Conservation (phyloP, 163 green algal genomes). For the Scenedesmus sp. region DNA sequence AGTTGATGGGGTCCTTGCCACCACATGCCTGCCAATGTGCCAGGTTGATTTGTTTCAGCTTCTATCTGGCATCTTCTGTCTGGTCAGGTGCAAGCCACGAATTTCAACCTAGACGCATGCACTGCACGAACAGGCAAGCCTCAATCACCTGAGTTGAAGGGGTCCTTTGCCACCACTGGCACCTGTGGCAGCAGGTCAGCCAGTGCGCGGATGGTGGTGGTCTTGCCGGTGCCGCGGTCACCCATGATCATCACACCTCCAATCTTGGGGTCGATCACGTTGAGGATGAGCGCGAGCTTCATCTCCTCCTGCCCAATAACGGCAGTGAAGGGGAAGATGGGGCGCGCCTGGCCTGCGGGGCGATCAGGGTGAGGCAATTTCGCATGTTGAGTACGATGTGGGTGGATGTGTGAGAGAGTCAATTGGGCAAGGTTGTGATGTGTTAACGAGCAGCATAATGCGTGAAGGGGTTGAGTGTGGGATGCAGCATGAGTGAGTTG, state of each 20-base stretch:
- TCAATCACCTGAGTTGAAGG: constrained; percentile 76
- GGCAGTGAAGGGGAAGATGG: constrained; percentile 89
- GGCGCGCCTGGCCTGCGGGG: constrained; percentile 63
- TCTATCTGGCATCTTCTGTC: too few relatives aligned
- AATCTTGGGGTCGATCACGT: constrained; percentile 91
- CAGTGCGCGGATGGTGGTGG: constrained; percentile 85
- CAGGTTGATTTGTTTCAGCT: too few relatives aligned
- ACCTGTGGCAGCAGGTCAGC: constrained; percentile 89
- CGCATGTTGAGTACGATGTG: too few relatives aligned
- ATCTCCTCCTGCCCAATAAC: constrained; percentile 89
- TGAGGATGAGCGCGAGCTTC: constrained; percentile 90
- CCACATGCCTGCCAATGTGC: too few relatives aligned
- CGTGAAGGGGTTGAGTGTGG: too few relatives aligned
- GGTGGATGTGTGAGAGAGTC: too few relatives aligned
- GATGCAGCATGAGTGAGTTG: background rate
- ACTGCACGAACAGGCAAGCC: background rate
- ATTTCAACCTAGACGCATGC: too few relatives aligned
- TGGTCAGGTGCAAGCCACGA: too few relatives aligned
- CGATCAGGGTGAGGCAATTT: too few relatives aligned
- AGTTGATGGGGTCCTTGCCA: too few relatives aligned
- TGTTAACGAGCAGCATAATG: too few relatives aligned
- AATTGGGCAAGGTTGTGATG: too few relatives aligned
- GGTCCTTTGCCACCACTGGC: constrained; percentile 74
- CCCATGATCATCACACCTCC: constrained; percentile 94
- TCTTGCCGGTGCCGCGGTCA: constrained; percentile 89